A percentile compares a stretch with the other conserved stretches of the same genome.
These are phyloP conservation scores for Eucalyptus erythrocorys DNA, from an alignment of 345 rosid species.

Conservation along the genomic window DNA sequence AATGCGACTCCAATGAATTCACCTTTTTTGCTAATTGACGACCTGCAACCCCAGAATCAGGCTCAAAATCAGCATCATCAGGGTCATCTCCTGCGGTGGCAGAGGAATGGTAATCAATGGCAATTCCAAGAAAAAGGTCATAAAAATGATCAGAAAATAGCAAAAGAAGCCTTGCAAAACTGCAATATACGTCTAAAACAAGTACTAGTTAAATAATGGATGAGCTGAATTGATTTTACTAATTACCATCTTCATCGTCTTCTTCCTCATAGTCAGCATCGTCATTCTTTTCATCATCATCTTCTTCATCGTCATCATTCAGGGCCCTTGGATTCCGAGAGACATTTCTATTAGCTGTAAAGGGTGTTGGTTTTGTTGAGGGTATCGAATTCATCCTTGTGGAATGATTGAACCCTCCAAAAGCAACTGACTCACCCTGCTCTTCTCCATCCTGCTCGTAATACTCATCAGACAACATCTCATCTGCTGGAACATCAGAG, in stretches of 20 bases:
- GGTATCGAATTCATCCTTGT: conserved; percentile 40
- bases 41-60: conserved; percentile 39
- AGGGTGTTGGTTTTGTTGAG: conserved; percentile 27
- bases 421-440: conserved; percentile 64
- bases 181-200: not conserved
- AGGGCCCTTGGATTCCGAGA: conserved; percentile 51
- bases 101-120: conserved; percentile 9
- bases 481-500: conserved; percentile 90
- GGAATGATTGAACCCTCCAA: conserved; percentile 42
- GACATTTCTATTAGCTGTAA: conserved; percentile 11
- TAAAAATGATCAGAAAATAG: not conserved
- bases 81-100: conserved; percentile 84
- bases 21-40: conserved; percentile 51
- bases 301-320: conserved; percentile 14
- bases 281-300: conserved; percentile 28
- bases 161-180: not conserved
- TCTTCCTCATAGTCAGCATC: conserved; percentile 79
- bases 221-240: not conserved
- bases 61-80: conserved; percentile 96
- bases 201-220: not conserved
- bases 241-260: conserved; percentile 79
- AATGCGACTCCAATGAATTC: not conserved
- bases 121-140: not conserved
- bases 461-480: conserved; percentile 99
- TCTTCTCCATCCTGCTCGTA: conserved; percentile 99